phyloP scores from a whole-genome alignment of 345 rosid species.

The Acer negundo region DNA sequence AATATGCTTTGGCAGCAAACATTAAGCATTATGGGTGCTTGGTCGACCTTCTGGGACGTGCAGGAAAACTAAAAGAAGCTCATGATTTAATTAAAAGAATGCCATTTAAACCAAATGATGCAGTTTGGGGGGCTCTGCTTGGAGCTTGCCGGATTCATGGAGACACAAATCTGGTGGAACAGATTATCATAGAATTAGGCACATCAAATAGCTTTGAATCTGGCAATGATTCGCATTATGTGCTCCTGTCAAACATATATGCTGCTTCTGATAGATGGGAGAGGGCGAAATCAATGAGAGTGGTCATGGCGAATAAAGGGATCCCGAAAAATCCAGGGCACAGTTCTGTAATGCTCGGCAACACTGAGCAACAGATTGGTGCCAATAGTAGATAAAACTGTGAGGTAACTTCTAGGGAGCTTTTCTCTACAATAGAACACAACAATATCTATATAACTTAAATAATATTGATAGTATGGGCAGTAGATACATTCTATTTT shows the following conservation, averaged over 20 bases:
- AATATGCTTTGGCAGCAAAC: slow-evolving; percentile 35
- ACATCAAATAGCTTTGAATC: slow-evolving; percentile 22
- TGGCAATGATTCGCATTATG: slow-evolving; percentile 43
- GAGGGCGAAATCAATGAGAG: slow-evolving; percentile 56
- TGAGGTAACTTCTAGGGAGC: not conserved
- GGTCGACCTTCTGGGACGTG: slow-evolving; percentile 72
- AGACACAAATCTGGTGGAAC: slow-evolving; percentile 48
- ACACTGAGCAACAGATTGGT: not conserved
- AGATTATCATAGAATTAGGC: slow-evolving; percentile 42
- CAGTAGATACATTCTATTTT: not conserved
- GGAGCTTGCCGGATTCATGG: slow-evolving; percentile 70
- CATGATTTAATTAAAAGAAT: slow-evolving; percentile 50
- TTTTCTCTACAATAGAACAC: not conserved
- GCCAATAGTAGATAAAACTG: not conserved
- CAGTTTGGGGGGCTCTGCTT: slow-evolving; percentile 70
- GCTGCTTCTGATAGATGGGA: slow-evolving; percentile 70
- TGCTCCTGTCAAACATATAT: slow-evolving; percentile 63
- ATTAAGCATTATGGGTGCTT: slow-evolving; percentile 73
- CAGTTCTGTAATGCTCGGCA: slow-evolving; percentile 47
- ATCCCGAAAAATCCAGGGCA: slow-evolving; percentile 51
- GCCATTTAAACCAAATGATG: slow-evolving; percentile 69
- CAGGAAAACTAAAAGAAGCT: slow-evolving; percentile 72
- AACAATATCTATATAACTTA: not conserved
- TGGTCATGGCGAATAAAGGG: slow-evolving; percentile 44
- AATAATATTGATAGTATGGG: not conserved